Evolutionary conservation across 2,329 filamentous ascomycete genomes (phyloP).

Genomic region (Pseudocercospora fijiensis): DNA sequence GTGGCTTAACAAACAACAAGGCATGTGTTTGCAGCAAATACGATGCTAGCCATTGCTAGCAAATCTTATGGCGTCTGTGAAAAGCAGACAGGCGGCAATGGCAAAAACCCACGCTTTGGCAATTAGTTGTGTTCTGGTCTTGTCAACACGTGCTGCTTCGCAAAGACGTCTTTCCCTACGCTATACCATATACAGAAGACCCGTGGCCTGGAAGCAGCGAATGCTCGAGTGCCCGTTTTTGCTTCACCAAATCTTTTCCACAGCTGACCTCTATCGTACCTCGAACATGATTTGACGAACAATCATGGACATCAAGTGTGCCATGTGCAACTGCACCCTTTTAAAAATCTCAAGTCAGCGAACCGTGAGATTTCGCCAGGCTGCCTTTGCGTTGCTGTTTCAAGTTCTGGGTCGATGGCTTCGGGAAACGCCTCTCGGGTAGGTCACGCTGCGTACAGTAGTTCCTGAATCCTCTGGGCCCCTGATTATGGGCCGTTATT

Average conservation of each 20-base stretch:
- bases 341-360: not conserved
- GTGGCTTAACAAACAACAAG: too few species aligned
- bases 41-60: too few species aligned
- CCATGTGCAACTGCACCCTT: not conserved
- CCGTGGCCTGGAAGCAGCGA: too few species aligned
- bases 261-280: not conserved
- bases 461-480: not conserved
- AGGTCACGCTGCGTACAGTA: conserved; percentile 6
- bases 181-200: too few species aligned
- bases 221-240: not conserved
- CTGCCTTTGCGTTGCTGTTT: not conserved
- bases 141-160: too few species aligned
- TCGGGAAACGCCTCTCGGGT: not conserved
- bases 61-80: too few species aligned
- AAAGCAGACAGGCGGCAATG: too few species aligned
- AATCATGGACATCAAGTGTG: not conserved
- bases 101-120: too few species aligned
- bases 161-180: too few species aligned
- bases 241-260: not conserved
- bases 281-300: not conserved
- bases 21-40: too few species aligned
- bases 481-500: not conserved
- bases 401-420: not conserved
- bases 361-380: not conserved
- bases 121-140: not conserved